These are phyloP conservation scores for Hyphodiscus hymeniophilus DNA, from an alignment of 495 filamentous ascomycete genomes.

Conservation along the genomic window DNA sequence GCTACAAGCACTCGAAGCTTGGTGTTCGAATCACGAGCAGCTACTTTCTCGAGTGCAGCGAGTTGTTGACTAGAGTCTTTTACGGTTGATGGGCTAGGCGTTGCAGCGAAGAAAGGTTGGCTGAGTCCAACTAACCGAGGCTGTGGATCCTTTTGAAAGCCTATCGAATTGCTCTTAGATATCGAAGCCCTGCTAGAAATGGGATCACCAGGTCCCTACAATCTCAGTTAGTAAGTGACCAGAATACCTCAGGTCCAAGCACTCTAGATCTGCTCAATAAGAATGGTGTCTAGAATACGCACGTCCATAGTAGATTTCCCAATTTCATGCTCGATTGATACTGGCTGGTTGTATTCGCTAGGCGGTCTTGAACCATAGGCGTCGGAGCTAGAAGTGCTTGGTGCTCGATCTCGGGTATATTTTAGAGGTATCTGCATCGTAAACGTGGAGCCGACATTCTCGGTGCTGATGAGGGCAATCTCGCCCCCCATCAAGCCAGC, in stretches of 20 bases:
- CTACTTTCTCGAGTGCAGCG: constrained; percentile 41
- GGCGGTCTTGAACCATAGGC: constrained; percentile 9
- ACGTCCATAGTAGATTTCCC: neutral
- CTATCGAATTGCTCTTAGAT: neutral
- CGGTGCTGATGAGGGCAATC: constrained; percentile 63
- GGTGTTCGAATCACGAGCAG: constrained; percentile 35
- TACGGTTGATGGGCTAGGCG: constrained; percentile 11
- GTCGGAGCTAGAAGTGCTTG: constrained; percentile 30
- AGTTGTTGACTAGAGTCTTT: constrained; percentile 30
- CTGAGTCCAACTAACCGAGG: constrained; percentile 69
- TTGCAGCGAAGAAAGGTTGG: constrained; percentile 70
- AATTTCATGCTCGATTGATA: neutral
- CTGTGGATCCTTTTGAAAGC: constrained; percentile 20
- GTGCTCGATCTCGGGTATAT: constrained; percentile 56
- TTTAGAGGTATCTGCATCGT: constrained; percentile 77
- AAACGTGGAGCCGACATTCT: constrained; percentile 72
- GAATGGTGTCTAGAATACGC: too few relatives aligned
- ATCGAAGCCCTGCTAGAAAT: neutral
- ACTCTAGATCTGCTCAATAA: too few relatives aligned
- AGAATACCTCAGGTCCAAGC: too few relatives aligned
- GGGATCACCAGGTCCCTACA: neutral
- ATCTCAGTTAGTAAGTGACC: too few relatives aligned
- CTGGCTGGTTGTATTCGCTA: constrained; percentile 1
- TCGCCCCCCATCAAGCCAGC: constrained; percentile 74
- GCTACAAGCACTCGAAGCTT: constrained; percentile 83